Conservation (phyloP, 2,329 filamentous ascomycete species). For the Aureobasidium melanogenum region DNA sequence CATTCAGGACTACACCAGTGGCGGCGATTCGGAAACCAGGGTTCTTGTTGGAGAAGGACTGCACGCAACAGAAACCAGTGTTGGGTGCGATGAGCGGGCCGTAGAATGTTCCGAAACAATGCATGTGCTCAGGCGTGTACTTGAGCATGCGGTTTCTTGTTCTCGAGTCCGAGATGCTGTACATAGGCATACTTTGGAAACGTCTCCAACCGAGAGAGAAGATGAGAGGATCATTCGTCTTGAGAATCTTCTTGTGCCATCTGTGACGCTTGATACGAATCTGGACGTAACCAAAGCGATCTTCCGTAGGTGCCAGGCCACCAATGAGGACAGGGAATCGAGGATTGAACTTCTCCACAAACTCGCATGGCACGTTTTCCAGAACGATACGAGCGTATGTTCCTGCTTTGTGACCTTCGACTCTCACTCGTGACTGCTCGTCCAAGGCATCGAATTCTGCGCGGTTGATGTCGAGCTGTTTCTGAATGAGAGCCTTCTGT, state of each 20-base stretch:
- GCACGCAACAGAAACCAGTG: constrained; percentile 89
- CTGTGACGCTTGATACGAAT: constrained; percentile 93
- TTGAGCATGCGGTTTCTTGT: constrained; percentile 96
- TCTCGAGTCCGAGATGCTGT: constrained; percentile 89
- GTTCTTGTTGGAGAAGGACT: constrained; percentile 74
- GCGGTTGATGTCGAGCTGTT: constrained; percentile 94
- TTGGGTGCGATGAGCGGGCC: constrained; percentile 92
- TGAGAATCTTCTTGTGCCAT: constrained; percentile 99
- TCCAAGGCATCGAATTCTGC: constrained; percentile 85
- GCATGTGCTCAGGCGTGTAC: constrained; percentile 98
- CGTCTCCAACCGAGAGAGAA: constrained; percentile 94
- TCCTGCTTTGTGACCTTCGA: constrained; percentile 85
- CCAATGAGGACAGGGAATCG: constrained; percentile 79
- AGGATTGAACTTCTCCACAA: constrained; percentile 72
- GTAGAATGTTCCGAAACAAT: constrained; percentile 94
- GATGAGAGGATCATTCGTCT: constrained; percentile 94
- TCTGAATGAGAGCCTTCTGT: constrained; percentile 89
- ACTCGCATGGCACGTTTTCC: constrained; percentile 83
- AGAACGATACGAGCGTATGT: constrained; percentile 89
- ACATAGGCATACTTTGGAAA: constrained; percentile 87
- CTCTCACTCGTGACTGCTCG: constrained; percentile 67
- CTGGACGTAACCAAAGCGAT: constrained; percentile 91
- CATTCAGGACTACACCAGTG: constrained; percentile 84
- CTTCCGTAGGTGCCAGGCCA: constrained; percentile 86
- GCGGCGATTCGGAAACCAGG: constrained; percentile 91